Conservation (phyloP, 176 grass and related monocot genomes). For the Zoysia japonica region DNA sequence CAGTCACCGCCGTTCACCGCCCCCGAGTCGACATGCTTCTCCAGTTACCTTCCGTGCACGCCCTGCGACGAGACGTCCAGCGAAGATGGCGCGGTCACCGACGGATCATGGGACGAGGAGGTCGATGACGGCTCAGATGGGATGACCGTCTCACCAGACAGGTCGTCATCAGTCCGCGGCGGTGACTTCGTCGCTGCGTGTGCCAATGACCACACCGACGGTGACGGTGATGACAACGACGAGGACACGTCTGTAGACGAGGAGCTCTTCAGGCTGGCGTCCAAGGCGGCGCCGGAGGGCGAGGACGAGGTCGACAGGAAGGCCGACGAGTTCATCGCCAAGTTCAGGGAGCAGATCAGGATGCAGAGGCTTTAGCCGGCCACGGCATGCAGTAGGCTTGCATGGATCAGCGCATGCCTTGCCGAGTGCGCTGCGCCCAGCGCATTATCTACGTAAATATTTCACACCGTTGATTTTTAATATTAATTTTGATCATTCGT, state of each 20-base stretch:
- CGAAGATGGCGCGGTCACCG: constrained; percentile 27
- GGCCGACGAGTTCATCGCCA: constrained; percentile 92
- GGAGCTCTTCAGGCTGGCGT: constrained; percentile 47
- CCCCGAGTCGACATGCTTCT: neutral
- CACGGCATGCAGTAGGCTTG: neutral
- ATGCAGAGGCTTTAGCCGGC: constrained; percentile 52
- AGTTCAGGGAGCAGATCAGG: constrained; percentile 90
- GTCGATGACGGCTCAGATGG: constrained; percentile 17
- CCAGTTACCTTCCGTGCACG: neutral
- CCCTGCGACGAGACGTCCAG: constrained; percentile 24
- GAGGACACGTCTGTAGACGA: constrained; percentile 47
- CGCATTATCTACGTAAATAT: too few species aligned
- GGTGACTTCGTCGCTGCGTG: constrained; percentile 22
- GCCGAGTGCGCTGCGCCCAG: neutral
- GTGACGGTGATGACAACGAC: neutral
- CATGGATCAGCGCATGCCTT: neutral
- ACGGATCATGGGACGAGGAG: constrained; percentile 31
- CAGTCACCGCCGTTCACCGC: neutral
- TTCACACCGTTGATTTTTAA: too few species aligned
- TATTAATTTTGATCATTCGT: too few species aligned
- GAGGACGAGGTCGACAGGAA: constrained; percentile 86
- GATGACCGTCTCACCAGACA: constrained; percentile 33
- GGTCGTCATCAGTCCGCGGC: constrained; percentile 12
- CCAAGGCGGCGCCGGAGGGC: neutral
- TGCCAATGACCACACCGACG: neutral